These are phyloP conservation scores for Thelephora aurantiotincta DNA, from an alignment of 768 basidiomycete species.

Conservation along the genomic window DNA sequence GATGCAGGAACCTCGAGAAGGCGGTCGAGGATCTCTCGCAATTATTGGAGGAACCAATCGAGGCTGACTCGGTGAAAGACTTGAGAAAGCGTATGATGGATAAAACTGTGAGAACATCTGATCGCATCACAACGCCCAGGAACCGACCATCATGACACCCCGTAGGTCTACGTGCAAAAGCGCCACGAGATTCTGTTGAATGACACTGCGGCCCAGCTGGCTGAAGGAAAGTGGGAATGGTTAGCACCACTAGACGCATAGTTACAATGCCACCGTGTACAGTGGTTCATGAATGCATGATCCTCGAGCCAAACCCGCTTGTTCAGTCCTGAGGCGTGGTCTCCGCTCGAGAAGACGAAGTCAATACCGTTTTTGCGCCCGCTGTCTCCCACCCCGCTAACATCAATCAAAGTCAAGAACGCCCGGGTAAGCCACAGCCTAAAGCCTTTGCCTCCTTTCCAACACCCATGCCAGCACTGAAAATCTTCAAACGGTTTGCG, in stretches of 20 bases:
- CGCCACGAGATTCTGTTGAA: conserved; percentile 87
- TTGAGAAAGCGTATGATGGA: conserved; percentile 88
- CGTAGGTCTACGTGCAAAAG: conserved; percentile 70
- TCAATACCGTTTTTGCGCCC: no score
- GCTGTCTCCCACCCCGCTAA: no score
- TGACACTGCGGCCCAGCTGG: conserved; percentile 81
- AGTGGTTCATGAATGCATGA: no score
- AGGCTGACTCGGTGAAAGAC: conserved; percentile 63
- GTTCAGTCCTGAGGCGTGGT: no score
- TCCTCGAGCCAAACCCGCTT: no score
- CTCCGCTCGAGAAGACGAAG: no score
- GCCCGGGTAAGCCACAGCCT: no score
- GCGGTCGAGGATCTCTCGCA: conserved; percentile 94
- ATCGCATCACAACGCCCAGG: background rate
- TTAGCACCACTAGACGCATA: conserved; percentile 38
- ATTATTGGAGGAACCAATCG: conserved; percentile 77
- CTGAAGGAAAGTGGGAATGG: conserved; percentile 79
- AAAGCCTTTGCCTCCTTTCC: no score
- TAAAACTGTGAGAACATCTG: conserved; percentile 51
- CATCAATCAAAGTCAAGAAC: no score
- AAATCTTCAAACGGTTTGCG: no score
- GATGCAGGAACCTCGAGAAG: conserved; percentile 72
- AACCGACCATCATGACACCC: background rate
- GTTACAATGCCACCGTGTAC: no score
- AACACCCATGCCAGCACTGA: no score